phyloP scores from a whole-genome alignment of 2,329 filamentous ascomycete genomes.

The Salinomyces thailandicus region DNA sequence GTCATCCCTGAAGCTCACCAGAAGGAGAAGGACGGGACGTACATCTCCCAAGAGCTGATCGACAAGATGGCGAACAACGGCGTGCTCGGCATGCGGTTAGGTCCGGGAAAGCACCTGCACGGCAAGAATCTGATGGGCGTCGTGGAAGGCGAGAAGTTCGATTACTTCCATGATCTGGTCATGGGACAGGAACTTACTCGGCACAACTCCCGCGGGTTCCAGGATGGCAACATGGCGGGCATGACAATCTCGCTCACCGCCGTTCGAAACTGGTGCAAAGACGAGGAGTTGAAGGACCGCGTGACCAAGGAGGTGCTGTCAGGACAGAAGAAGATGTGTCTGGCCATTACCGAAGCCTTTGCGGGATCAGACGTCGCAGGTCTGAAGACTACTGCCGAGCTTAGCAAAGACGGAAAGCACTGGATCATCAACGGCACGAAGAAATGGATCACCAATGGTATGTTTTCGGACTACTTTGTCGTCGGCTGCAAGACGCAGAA shows the following conservation, averaged over 20 bases:
- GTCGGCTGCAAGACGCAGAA: conserved; percentile 69
- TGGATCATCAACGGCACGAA: conserved; percentile 64
- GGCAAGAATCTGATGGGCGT: conserved; percentile 59
- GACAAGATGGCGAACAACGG: conserved; percentile 66
- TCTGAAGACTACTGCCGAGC: conserved; percentile 65
- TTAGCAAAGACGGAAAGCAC: conserved; percentile 63
- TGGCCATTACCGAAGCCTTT: conserved; percentile 83
- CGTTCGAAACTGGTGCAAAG: conserved; percentile 65
- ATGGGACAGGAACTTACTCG: conserved; percentile 62
- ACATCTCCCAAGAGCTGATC: conserved; percentile 60
- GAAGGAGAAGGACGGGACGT: conserved; percentile 62
- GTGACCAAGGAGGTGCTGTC: conserved; percentile 63
- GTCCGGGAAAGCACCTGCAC: conserved; percentile 71
- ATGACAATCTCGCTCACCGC: conserved; percentile 76
- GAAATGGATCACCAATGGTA: conserved; percentile 70
- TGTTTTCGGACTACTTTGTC: conserved; percentile 75
- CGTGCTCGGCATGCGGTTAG: conserved; percentile 70
- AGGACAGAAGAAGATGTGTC: conserved; percentile 77
- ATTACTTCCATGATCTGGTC: conserved; percentile 79
- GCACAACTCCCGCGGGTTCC: conserved; percentile 67
- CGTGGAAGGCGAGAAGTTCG: conserved; percentile 68
- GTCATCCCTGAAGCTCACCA: conserved; percentile 64
- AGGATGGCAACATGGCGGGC: conserved; percentile 78
- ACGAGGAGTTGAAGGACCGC: conserved; percentile 54
- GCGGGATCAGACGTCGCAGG: conserved; percentile 74